Evolutionary conservation across 2,329 filamentous ascomycete species (phyloP).

Genomic region (Fusarium sp.): DNA sequence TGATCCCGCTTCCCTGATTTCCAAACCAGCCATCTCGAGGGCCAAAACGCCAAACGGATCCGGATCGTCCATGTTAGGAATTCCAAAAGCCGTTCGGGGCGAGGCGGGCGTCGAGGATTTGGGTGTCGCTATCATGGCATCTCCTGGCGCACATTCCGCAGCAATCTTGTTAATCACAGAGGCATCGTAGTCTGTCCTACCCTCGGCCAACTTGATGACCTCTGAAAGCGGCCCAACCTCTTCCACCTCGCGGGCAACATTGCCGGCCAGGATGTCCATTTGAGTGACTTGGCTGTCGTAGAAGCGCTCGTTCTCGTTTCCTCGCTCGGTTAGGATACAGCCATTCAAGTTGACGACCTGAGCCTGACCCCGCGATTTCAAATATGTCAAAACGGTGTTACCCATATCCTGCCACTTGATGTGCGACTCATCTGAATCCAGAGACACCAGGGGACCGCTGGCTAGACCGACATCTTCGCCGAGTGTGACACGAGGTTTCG

Average conservation of each 20-base stretch:
- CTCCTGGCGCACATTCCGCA: conserved; percentile 78
- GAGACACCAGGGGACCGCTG: conserved; percentile 75
- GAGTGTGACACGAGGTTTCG: conserved; percentile 79
- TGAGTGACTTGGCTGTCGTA: conserved; percentile 63
- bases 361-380: conserved; percentile 68
- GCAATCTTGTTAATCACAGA: conserved; percentile 72
- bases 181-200: conserved; percentile 79
- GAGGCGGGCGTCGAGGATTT: conserved; percentile 49
- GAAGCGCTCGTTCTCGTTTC: conserved; percentile 70
- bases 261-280: conserved; percentile 67
- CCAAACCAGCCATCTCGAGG: conserved; percentile 88
- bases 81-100: conserved; percentile 72
- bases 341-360: conserved; percentile 66
- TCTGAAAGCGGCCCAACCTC: conserved; percentile 74
- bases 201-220: conserved; percentile 89
- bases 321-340: conserved; percentile 66
- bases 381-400: conserved; percentile 67
- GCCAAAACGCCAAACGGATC: conserved; percentile 93
- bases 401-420: conserved; percentile 63
- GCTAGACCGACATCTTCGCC: conserved; percentile 83
- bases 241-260: conserved; percentile 64
- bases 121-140: conserved; percentile 68
- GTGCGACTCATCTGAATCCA: conserved; percentile 64
- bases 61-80: conserved; percentile 83
- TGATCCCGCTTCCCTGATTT: conserved; percentile 89